A percentile compares a stretch with the other conserved stretches of the same genome.
phyloP scores from a whole-genome alignment of 2,329 filamentous ascomycete genomes.

The Xylariaceae sp. region DNA sequence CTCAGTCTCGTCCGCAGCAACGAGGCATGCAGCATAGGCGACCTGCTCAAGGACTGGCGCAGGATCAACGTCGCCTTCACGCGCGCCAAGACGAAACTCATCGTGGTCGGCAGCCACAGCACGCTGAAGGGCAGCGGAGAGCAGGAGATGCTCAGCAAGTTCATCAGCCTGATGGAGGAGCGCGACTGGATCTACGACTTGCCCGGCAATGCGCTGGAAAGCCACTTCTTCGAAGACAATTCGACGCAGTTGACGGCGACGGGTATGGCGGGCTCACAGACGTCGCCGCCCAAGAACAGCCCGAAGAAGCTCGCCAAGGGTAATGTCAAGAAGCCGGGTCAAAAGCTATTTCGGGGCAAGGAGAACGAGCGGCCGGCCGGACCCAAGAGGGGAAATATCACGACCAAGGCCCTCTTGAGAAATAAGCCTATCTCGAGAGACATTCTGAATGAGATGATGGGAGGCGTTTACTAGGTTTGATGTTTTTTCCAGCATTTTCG shows the following conservation, averaged over 20 bases:
- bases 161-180: slow-evolving; percentile 71
- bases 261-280: slow-evolving; percentile 18
- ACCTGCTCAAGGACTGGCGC: slow-evolving; percentile 84
- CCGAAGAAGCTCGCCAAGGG: slow-evolving; percentile 16
- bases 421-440: slow-evolving; percentile 66
- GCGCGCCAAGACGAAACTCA: slow-evolving; percentile 81
- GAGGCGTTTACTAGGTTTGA: slow-evolving; percentile 22
- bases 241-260: slow-evolving; percentile 42
- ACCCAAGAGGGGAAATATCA: slow-evolving; percentile 53
- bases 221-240: slow-evolving; percentile 61
- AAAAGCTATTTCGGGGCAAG: slow-evolving; percentile 28
- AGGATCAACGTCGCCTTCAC: slow-evolving; percentile 96
- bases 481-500: neutral
- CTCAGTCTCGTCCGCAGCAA: slow-evolving; percentile 86
- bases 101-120: slow-evolving; percentile 76
- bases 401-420: slow-evolving; percentile 57
- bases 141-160: slow-evolving; percentile 70
- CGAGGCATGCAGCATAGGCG: slow-evolving; percentile 74
- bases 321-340: slow-evolving; percentile 7
- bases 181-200: slow-evolving; percentile 78
- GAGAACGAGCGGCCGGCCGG: slow-evolving; percentile 41
- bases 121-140: slow-evolving; percentile 70
- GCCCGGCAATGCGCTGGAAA: slow-evolving; percentile 55
- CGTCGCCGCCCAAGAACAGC: slow-evolving; percentile 14
- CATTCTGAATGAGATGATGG: slow-evolving; percentile 67